Percentiles rank a stretch among this genome's conserved stretches.
These are phyloP conservation scores for Mallotus repandus DNA, from an alignment of 441 rosid genomes.

Conservation along the genomic window DNA sequence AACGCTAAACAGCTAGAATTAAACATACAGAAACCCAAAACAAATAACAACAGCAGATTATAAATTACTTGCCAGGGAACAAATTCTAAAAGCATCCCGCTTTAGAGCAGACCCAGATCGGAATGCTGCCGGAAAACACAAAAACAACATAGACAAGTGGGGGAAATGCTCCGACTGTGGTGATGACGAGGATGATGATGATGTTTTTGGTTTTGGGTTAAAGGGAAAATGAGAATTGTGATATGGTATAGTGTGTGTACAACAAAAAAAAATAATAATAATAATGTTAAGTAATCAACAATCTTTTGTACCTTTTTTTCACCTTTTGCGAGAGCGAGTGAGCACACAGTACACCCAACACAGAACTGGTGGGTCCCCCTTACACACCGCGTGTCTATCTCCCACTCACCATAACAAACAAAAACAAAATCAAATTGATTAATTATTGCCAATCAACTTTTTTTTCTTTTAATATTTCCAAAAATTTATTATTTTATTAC, in stretches of 20 bases:
- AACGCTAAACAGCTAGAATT: constrained; percentile 10
- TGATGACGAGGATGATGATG: constrained; percentile 32
- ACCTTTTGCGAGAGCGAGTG: not conserved
- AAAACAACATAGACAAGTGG: constrained; percentile 16
- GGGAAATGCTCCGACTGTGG: constrained; percentile 25
- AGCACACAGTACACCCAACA: constrained; percentile 17
- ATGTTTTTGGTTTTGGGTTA: constrained; percentile 12
- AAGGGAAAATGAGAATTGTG: not conserved
- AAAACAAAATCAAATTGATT: too few relatives aligned
- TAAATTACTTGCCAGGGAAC: not conserved
- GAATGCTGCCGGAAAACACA: constrained; percentile 28
- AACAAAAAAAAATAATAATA: constrained; percentile 1
- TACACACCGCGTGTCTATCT: constrained; percentile 37
- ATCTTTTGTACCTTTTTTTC: constrained; percentile 1
- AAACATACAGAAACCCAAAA: not conserved
- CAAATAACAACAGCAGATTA: not conserved
- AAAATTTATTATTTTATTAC: too few relatives aligned
- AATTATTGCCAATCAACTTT: too few relatives aligned
- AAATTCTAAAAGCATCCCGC: not conserved
- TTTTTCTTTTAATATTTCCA: too few relatives aligned
- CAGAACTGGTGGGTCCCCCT: constrained; percentile 41
- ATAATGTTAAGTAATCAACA: constrained; percentile 9
- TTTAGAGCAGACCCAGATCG: constrained; percentile 15
- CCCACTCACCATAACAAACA: constrained; percentile 17
- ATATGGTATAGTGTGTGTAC: constrained; percentile 24